Percentiles rank a stretch among this genome's conserved stretches.
phyloP scores from a whole-genome alignment of 1,139 yeast species.

The Candida glucosophila region DNA sequence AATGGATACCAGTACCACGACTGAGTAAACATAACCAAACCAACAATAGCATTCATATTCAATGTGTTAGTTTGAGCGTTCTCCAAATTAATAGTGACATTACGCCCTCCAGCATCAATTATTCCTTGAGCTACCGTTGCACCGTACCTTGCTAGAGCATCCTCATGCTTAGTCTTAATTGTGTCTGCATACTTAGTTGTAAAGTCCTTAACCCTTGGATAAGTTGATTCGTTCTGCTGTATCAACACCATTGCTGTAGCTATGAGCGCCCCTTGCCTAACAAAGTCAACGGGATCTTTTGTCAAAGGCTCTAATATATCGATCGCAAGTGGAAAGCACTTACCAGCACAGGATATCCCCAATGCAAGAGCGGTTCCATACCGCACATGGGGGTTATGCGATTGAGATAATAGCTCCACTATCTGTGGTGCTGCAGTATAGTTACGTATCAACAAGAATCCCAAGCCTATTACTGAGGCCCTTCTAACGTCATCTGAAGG shows the following conservation, averaged over 20 bases:
- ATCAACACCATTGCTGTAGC: constrained; percentile 88
- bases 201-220: constrained; percentile 71
- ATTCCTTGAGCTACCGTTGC: constrained; percentile 97
- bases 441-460: constrained; percentile 84
- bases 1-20: constrained; percentile 99
- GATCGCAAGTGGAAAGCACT: constrained; percentile 79
- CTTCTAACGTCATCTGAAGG: constrained; percentile 96
- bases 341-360: constrained; percentile 96
- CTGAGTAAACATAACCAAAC: constrained; percentile 82
- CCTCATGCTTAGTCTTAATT: constrained; percentile 83
- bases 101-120: constrained; percentile 97
- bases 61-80: constrained; percentile 86
- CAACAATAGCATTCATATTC: constrained; percentile 86
- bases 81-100: constrained; percentile 89
- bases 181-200: constrained; percentile 70
- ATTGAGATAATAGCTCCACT: constrained; percentile 85
- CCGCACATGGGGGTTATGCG: constrained; percentile 96
- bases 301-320: constrained; percentile 89
- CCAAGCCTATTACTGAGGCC: constrained; percentile 90
- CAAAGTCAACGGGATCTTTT: constrained; percentile 93
- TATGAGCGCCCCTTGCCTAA: constrained; percentile 94
- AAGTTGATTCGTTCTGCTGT: constrained; percentile 83
- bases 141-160: constrained; percentile 95
- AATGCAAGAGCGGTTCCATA: constrained; percentile 97
- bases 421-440: constrained; percentile 92